Percentiles rank a stretch among this genome's conserved stretches.
Evolutionary conservation across 192 early-diverging fungal genomes (phyloP).

Genomic region (Martensiomyces pterosporus): DNA sequence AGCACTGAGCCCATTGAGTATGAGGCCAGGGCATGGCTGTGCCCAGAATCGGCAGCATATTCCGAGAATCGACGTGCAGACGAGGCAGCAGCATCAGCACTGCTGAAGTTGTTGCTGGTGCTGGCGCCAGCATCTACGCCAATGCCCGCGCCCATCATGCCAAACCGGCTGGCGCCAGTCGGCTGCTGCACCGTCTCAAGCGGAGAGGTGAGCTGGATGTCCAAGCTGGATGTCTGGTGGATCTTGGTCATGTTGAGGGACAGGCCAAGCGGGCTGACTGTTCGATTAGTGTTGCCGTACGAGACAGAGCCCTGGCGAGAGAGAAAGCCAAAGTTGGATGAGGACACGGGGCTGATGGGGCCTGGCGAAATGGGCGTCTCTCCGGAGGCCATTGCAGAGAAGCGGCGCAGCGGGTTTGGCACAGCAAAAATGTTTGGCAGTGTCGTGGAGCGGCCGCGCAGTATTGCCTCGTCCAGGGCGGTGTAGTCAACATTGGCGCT

Average conservation of each 20-base stretch:
- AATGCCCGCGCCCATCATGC: no score
- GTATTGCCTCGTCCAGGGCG: slow-evolving; percentile 47
- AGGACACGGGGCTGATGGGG: slow-evolving; percentile 27
- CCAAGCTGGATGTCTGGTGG: slow-evolving; percentile 39
- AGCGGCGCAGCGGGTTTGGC: slow-evolving; percentile 28
- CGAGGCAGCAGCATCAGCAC: slow-evolving; percentile 1
- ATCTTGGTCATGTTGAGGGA: slow-evolving; percentile 30
- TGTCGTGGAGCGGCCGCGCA: slow-evolving; percentile 45
- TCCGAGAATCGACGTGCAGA: slow-evolving; percentile 31
- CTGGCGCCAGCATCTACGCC: no score
- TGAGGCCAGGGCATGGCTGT: slow-evolving; percentile 22
- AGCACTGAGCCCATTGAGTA: slow-evolving; percentile 26
- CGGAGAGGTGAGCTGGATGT: slow-evolving; percentile 24
- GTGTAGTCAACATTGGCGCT: slow-evolving; percentile 31
- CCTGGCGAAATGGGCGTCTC: slow-evolving; percentile 13
- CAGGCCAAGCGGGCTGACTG: slow-evolving; percentile 38
- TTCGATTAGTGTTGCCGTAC: slow-evolving; percentile 28
- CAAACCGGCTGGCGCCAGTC: neutral
- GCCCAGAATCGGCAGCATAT: slow-evolving; percentile 11
- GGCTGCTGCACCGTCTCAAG: slow-evolving; percentile 7
- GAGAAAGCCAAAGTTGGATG: slow-evolving; percentile 31
- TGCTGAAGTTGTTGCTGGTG: slow-evolving; percentile 10
- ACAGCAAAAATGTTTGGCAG: slow-evolving; percentile 40
- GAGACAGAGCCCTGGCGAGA: slow-evolving; percentile 44
- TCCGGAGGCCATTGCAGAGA: slow-evolving; percentile 7